phyloP scores from a whole-genome alignment of 495 filamentous ascomycete genomes.

The Entonaema liquescens region DNA sequence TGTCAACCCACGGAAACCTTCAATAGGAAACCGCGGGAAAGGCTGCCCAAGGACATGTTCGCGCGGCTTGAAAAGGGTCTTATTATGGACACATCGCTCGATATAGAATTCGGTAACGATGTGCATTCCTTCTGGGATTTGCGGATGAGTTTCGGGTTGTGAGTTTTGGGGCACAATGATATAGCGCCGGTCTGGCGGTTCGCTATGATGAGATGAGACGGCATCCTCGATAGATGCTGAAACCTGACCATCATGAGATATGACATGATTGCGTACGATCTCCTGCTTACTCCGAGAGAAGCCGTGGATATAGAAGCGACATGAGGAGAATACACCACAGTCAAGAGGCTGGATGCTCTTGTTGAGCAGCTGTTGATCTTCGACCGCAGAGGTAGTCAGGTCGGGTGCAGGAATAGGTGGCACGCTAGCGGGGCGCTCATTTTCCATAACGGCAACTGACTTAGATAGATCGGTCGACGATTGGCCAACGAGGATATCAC shows the following conservation, averaged over 20 bases:
- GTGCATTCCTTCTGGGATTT: slow-evolving; percentile 49
- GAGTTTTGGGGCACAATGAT: slow-evolving; percentile 61
- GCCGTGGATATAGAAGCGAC: slow-evolving; percentile 70
- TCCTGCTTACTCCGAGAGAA: slow-evolving; percentile 59
- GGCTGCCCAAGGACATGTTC: slow-evolving; percentile 78
- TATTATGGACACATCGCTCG: slow-evolving; percentile 83
- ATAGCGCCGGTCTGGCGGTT: slow-evolving; percentile 47
- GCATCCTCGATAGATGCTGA: slow-evolving; percentile 56
- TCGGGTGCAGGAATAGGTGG: slow-evolving; percentile 11
- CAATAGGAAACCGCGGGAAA: slow-evolving; percentile 72
- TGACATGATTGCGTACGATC: slow-evolving; percentile 55
- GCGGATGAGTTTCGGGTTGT: slow-evolving; percentile 50
- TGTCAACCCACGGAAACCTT: slow-evolving; percentile 70
- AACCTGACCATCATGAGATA: slow-evolving; percentile 57
- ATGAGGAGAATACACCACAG: slow-evolving; percentile 61
- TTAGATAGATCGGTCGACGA: slow-evolving; percentile 39
- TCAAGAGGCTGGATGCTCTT: slow-evolving; percentile 17
- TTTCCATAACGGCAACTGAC: not conserved
- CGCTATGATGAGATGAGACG: slow-evolving; percentile 37
- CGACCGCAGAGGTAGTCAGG: not conserved
- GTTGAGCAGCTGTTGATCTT: slow-evolving; percentile 17
- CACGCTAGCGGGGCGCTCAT: slow-evolving; percentile 15
- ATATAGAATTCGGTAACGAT: slow-evolving; percentile 92
- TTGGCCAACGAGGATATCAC: slow-evolving; percentile 73
- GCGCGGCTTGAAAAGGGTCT: slow-evolving; percentile 72